Conservation (phyloP, 805 yeast genomes). For the Spathaspora sp. region DNA sequence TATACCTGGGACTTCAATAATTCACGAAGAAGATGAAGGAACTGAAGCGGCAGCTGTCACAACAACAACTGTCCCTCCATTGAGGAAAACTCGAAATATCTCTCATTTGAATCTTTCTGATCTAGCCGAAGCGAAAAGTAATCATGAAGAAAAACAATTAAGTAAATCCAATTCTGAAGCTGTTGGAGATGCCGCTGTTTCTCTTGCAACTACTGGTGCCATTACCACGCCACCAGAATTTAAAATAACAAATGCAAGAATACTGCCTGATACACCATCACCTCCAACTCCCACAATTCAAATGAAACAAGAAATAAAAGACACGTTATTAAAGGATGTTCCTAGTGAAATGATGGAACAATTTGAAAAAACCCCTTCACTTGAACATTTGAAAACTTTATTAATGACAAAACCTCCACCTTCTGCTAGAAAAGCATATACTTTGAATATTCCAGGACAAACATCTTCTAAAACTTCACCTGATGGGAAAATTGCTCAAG, state of each 20-base stretch:
- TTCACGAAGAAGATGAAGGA: conserved; percentile 11
- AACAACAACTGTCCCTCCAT: conserved; percentile 2
- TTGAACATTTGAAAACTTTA: conserved; percentile 35
- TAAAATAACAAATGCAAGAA: background rate
- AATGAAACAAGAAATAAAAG: conserved; percentile 20
- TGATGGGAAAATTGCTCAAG: conserved; percentile 60
- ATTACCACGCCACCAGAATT: background rate
- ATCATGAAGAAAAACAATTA: conserved; percentile 2
- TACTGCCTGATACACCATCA: background rate
- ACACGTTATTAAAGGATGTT: conserved; percentile 29
- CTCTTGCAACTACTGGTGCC: background rate
- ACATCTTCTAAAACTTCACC: conserved; percentile 78
- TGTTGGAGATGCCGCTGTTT: background rate
- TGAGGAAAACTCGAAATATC: conserved; percentile 23
- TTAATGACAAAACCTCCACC: conserved; percentile 36
- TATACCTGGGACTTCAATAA: conserved; percentile 8
- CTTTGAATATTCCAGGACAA: conserved; percentile 89
- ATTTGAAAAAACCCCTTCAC: conserved; percentile 38
- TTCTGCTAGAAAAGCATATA: conserved; percentile 61
- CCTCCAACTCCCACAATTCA: background rate
- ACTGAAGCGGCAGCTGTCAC: too few species aligned
- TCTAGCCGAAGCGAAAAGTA: conserved; percentile 13
- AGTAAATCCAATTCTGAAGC: background rate
- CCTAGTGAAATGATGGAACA: conserved; percentile 32
- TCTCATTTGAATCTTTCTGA: conserved; percentile 39